These are phyloP conservation scores for Arachnomyces sp. DNA, from an alignment of 2,329 filamentous ascomycete genomes.

Conservation along the genomic window DNA sequence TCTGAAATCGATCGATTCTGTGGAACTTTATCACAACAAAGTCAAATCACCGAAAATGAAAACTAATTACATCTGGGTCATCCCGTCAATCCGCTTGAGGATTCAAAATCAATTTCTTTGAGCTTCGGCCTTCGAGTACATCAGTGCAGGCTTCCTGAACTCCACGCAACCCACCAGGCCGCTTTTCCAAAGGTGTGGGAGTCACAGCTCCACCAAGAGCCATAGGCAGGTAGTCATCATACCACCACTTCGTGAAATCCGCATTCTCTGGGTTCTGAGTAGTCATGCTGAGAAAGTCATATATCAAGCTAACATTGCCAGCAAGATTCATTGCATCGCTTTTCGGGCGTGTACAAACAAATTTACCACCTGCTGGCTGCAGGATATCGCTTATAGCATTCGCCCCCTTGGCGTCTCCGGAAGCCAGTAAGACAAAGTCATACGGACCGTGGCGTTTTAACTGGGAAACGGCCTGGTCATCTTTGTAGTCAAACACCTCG, in stretches of 20 bases:
- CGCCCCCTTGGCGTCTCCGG: constrained; percentile 3
- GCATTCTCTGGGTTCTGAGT: constrained; percentile 2
- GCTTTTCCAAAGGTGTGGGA: constrained; percentile 1
- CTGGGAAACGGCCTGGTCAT: background rate
- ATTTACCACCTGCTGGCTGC: constrained; percentile 2
- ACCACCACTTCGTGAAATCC: constrained; percentile 3
- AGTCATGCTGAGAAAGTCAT: constrained; percentile 1
- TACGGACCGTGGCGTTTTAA: constrained; percentile 1
- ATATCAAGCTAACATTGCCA: background rate
- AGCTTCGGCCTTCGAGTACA: background rate
- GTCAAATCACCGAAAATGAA: no score
- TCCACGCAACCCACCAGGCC: constrained; percentile 1
- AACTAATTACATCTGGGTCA: no score
- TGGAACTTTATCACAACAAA: no score
- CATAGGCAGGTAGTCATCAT: constrained; percentile 1
- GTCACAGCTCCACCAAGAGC: constrained; percentile 1
- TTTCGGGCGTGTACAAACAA: background rate
- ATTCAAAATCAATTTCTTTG: background rate
- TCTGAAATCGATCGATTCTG: no score
- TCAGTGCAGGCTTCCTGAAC: constrained; percentile 1
- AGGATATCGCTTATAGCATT: constrained; percentile 1
- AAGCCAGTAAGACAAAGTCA: constrained; percentile 3
- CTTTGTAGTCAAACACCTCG: constrained; percentile 1
- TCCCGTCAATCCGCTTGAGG: no score
- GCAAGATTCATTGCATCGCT: background rate